A percentile compares a stretch with the other conserved stretches of the same genome.
phyloP scores from a whole-genome alignment of 2,329 filamentous ascomycete species.

The Paecilomyces sp. region DNA sequence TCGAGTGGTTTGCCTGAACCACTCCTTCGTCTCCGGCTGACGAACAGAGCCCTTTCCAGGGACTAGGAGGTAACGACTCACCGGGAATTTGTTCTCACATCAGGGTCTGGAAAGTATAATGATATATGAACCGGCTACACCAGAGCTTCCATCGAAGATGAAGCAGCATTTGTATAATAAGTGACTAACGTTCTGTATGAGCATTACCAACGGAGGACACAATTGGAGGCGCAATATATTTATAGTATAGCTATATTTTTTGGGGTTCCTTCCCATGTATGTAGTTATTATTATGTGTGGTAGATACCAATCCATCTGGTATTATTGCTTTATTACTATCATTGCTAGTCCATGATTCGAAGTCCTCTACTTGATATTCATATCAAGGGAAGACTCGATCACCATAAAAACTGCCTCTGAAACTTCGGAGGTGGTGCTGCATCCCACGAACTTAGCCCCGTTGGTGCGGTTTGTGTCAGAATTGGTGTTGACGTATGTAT shows the following conservation, averaged over 20 bases:
- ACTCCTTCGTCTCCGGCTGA: background rate
- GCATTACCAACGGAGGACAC: background rate
- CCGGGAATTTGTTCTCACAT: background rate
- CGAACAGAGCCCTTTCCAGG: background rate
- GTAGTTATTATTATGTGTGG: background rate
- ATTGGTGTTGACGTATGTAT: background rate
- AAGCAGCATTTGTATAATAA: background rate
- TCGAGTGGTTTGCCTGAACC: too few species aligned
- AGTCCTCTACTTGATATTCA: too few species aligned
- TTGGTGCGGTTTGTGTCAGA: background rate
- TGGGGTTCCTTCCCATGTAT: background rate
- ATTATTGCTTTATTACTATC: background rate
- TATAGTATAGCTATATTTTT: background rate
- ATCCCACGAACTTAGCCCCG: slow-evolving; percentile 17
- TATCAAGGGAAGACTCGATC: background rate
- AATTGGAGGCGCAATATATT: background rate
- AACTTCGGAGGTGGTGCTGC: slow-evolving; percentile 23
- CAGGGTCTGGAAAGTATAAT: background rate
- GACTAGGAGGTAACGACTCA: background rate
- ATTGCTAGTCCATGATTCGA: too few species aligned
- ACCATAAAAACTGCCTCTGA: slow-evolving; percentile 28
- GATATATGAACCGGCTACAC: background rate
- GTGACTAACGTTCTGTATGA: background rate
- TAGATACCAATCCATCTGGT: background rate
- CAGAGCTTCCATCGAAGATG: background rate